phyloP scores from a whole-genome alignment of 805 yeast genomes.

The Candida ovalis region DNA sequence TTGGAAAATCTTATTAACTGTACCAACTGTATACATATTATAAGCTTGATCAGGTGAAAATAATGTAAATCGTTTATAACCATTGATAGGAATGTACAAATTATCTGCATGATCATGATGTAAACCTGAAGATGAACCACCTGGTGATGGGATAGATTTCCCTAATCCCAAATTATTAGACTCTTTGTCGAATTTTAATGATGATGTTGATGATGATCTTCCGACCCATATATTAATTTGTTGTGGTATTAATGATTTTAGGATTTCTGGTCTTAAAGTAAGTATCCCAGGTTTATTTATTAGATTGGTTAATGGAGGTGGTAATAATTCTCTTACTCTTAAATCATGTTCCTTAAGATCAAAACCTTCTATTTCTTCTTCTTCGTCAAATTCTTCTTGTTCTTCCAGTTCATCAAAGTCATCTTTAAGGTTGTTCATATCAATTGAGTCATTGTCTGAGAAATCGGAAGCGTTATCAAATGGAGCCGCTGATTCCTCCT shows the following conservation, averaged over 20 bases:
- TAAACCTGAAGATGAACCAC: conserved; percentile 61
- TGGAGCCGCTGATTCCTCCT: conserved; percentile 4
- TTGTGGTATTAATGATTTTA: conserved; percentile 51
- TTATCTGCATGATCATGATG: conserved; percentile 84
- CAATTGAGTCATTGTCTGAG: conserved; percentile 40
- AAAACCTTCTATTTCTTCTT: conserved; percentile 10
- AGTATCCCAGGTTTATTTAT: conserved; percentile 22
- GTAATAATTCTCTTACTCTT: conserved; percentile 50
- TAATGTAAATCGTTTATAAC: conserved; percentile 62
- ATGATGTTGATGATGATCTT: conserved; percentile 23
- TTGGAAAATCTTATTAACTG: conserved; percentile 45
- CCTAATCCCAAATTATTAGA: conserved; percentile 42
- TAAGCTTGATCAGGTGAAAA: conserved; percentile 61
- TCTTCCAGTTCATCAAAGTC: conserved; percentile 43
- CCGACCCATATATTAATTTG: conserved; percentile 80
- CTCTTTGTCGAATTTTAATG: conserved; percentile 5
- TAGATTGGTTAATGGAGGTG: conserved; percentile 56
- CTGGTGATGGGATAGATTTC: conserved; percentile 46
- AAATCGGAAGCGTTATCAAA: conserved; percentile 6
- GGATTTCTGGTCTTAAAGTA: conserved; percentile 41
- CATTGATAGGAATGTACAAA: conserved; percentile 57
- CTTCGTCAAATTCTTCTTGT: conserved; percentile 23
- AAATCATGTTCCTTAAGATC: conserved; percentile 32
- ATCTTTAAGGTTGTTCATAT: conserved; percentile 42
- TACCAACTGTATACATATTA: conserved; percentile 62